These are phyloP conservation scores for Xylaria venustula DNA, from an alignment of 495 filamentous ascomycete species.

Conservation along the genomic window DNA sequence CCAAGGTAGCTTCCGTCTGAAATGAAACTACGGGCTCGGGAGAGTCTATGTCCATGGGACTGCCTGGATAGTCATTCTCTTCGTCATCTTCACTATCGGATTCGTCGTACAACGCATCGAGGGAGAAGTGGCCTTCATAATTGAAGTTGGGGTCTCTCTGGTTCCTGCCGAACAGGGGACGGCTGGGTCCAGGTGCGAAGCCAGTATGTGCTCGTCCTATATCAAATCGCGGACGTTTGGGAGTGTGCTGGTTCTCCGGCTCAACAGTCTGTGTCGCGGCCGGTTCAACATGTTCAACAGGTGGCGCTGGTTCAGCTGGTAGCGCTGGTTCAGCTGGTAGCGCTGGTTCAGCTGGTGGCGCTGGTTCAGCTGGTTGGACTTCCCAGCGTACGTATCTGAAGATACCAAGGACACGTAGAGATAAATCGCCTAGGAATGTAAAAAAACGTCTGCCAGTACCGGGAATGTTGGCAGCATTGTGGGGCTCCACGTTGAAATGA, in stretches of 20 bases:
- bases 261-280: not conserved
- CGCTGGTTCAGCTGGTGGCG: not conserved
- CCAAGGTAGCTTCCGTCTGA: constrained; percentile 9
- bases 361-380: not conserved
- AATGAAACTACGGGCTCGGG: constrained; percentile 5
- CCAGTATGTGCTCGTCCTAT: not conserved
- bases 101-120: not conserved
- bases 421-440: no score
- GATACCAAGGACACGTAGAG: not conserved
- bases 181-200: not conserved
- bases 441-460: no score
- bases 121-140: constrained; percentile 7
- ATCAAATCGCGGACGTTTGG: not conserved
- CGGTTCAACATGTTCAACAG: no score
- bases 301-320: not conserved
- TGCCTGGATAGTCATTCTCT: not conserved
- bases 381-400: not conserved
- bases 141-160: not conserved
- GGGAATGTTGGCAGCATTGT: no score
- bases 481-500: no score
- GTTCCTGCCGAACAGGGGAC: not conserved
- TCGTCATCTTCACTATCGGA: constrained; percentile 15
- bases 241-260: not conserved
- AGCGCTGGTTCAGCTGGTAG: not conserved
- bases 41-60: constrained; percentile 11